These are phyloP conservation scores for Talaromyces nanjingensis DNA, from an alignment of 495 filamentous ascomycete species.

Conservation along the genomic window DNA sequence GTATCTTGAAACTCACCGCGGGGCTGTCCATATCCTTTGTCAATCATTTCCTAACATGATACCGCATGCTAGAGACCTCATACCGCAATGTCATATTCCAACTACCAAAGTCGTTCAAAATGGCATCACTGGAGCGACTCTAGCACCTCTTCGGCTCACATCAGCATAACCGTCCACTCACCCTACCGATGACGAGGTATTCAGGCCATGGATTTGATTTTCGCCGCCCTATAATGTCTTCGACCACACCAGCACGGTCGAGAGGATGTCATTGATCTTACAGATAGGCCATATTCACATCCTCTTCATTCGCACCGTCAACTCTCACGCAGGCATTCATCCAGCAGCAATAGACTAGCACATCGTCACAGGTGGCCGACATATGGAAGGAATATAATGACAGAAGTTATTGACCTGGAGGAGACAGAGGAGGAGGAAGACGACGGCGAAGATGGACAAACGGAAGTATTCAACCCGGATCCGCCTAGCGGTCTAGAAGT, in stretches of 20 bases:
- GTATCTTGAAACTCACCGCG: slow-evolving; percentile 16
- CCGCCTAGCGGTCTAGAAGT: slow-evolving; percentile 31
- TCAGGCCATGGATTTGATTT: slow-evolving; percentile 44
- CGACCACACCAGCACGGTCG: slow-evolving; percentile 11
- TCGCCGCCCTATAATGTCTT: slow-evolving; percentile 34
- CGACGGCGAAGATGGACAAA: slow-evolving; percentile 10
- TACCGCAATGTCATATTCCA: slow-evolving; percentile 30
- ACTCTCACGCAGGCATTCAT: too few species aligned
- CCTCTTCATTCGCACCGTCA: slow-evolving; percentile 10
- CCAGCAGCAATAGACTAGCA: slow-evolving; percentile 6
- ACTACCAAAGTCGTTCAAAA: slow-evolving; percentile 14
- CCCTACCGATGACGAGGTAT: slow-evolving; percentile 19
- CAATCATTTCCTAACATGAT: slow-evolving; percentile 3
- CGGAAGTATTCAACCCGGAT: slow-evolving; percentile 11
- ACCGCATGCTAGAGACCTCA: slow-evolving; percentile 25
- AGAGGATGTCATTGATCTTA: slow-evolving; percentile 50
- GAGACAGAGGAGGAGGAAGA: slow-evolving; percentile 11
- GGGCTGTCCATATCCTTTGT: neutral
- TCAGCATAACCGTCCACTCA: neutral
- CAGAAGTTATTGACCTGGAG: slow-evolving; percentile 30
- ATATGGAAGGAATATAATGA: slow-evolving; percentile 28
- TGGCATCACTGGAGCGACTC: slow-evolving; percentile 17
- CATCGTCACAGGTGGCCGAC: slow-evolving; percentile 20
- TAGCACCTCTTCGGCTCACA: slow-evolving; percentile 17
- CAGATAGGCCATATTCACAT: slow-evolving; percentile 38